Evolutionary conservation across 176 grass and related monocot genomes (phyloP).

Genomic region (Oryza punctata): DNA sequence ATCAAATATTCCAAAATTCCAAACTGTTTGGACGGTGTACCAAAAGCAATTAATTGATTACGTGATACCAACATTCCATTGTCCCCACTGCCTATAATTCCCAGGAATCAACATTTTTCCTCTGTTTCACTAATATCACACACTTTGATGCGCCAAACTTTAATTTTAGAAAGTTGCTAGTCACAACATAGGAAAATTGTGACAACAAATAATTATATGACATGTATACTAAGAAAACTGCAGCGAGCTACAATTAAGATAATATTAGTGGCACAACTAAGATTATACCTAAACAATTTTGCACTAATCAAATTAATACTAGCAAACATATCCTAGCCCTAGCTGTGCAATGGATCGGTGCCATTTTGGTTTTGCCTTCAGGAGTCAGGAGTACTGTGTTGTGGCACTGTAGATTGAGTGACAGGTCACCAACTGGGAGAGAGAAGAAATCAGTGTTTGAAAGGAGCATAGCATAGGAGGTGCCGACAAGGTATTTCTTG

Average conservation of each 20-base stretch:
- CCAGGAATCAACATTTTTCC: background rate
- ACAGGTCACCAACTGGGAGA: slow-evolving; percentile 17
- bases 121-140: too few species aligned
- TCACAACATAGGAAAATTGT: too few species aligned
- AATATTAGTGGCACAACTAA: too few species aligned
- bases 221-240: too few species aligned
- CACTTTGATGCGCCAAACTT: too few species aligned
- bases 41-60: background rate
- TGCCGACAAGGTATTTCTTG: slow-evolving; percentile 17
- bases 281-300: too few species aligned
- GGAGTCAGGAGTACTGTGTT: background rate
- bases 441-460: background rate
- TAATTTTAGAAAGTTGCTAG: too few species aligned
- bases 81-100: background rate
- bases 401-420: background rate
- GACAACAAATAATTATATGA: too few species aligned
- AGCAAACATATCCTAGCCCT: too few species aligned
- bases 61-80: slow-evolving; percentile 1
- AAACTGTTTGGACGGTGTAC: background rate
- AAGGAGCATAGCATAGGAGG: background rate
- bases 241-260: too few species aligned
- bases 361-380: background rate
- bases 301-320: too few species aligned
- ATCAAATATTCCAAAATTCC: background rate
- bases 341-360: background rate